Evolutionary conservation across 1,139 yeast species (phyloP).

Genomic region (Yamadazyma taylorii): DNA sequence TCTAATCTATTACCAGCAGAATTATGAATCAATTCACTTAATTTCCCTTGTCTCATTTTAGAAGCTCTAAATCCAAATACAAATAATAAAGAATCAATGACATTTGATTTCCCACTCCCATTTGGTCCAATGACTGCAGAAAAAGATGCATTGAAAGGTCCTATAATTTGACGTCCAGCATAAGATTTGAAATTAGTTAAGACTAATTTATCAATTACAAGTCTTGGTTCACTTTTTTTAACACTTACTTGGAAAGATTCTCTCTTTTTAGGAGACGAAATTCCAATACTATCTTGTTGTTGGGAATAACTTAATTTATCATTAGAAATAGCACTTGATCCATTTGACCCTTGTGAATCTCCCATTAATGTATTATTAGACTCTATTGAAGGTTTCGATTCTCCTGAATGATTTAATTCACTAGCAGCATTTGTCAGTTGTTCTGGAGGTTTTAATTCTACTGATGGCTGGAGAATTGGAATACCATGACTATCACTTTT

Average conservation of each 20-base stretch:
- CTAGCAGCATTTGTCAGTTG: too few relatives aligned
- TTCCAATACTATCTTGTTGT: constrained; percentile 15
- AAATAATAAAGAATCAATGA: constrained; percentile 91
- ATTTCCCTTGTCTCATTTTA: constrained; percentile 94
- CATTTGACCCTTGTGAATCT: too few relatives aligned
- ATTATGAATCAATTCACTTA: constrained; percentile 88
- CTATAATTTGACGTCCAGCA: constrained; percentile 91
- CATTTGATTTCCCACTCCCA: constrained; percentile 97
- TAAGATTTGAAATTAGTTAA: constrained; percentile 91
- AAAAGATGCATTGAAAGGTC: constrained; percentile 91
- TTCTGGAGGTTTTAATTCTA: neutral
- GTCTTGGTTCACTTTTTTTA: constrained; percentile 45
- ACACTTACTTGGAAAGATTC: constrained; percentile 7
- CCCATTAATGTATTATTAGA: too few relatives aligned
- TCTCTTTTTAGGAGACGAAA: constrained; percentile 13
- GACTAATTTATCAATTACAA: constrained; percentile 73
- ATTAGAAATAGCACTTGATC: neutral
- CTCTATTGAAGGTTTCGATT: too few relatives aligned
- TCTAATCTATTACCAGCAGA: constrained; percentile 66
- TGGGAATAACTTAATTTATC: constrained; percentile 11
- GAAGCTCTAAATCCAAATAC: constrained; percentile 97
- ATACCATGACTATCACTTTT: constrained; percentile 21
- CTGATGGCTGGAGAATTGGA: constrained; percentile 1
- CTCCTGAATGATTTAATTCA: too few relatives aligned
- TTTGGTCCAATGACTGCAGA: constrained; percentile 99